Base-by-base conservation (phyloP, 345 rosid species). In the Citropsis articulata region DNA sequence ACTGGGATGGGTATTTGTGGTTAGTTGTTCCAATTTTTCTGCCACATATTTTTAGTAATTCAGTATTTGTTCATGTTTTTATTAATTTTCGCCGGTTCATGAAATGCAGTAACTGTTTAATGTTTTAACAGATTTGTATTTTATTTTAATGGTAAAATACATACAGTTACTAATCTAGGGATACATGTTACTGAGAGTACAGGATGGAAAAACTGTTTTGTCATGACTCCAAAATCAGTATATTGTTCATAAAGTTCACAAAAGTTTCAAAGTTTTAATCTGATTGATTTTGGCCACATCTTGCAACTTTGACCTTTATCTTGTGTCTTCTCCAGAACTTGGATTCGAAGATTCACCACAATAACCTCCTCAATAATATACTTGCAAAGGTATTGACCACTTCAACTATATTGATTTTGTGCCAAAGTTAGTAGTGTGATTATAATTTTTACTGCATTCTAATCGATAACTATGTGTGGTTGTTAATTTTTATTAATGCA, bases 301-400 rank as follows among this genome's bases (percentile, higher is more conserved):
- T 73, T 69, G 66, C 64, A 27, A 33, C 76, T n/a, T 77, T 69
- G 62, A 60, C 10, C 76, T 55, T 55, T 75, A 30, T 53, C 10
- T 28, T 77, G 24, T 25, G 55, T 31, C 50, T 75, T 69, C 72
- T 22, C 64, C 91, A 94, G 98, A 91, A 87, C 79, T 84, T 94
- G 94, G 98, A 94, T 88, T 94, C 97, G 33, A 94, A 94, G 90
- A 92, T 94, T 81, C 97, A 90, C 82, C 98, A 91, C 87, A 94
- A 94, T 85, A 94, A 94, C 80, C 97, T 94, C 79, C 91, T 94
- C 79, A 94, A 94, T 77, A 94, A 92, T 86, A 92, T 94, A 75
- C 87, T 94, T 50, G 95, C 98, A 7, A 94, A 94, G 98, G 98
- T 94, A 91, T 14, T 50, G 36, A 75, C 65, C 71, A 42, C 48